Conservation (phyloP, 1,284 basidiomycete species). For the Gymnopus androsaceus region DNA sequence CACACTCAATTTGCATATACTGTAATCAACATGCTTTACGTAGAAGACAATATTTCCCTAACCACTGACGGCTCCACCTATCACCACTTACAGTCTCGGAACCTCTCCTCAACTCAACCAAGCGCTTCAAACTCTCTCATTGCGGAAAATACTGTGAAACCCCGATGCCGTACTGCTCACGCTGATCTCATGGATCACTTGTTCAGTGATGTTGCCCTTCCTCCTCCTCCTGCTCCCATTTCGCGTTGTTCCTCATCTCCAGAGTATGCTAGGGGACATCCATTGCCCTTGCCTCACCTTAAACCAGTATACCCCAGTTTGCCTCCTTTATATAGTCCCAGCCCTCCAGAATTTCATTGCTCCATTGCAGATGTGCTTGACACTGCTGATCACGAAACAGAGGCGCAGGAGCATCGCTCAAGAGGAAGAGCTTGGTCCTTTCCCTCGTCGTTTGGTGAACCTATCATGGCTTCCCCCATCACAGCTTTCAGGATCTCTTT, state of each 20-base stretch:
- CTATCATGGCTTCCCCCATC: slow-evolving; percentile 9
- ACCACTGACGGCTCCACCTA: slow-evolving; percentile 16
- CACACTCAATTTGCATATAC: no score
- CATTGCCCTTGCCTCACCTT: background rate
- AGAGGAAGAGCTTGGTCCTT: background rate
- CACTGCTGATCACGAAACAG: slow-evolving; percentile 3
- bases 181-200: slow-evolving; percentile 25
- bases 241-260: background rate
- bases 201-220: slow-evolving; percentile 9
- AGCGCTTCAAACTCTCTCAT: slow-evolving; percentile 44
- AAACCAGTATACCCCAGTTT: background rate
- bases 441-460: slow-evolving; percentile 3
- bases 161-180: slow-evolving; percentile 33
- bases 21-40: no score
- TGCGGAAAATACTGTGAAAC: slow-evolving; percentile 43
- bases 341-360: slow-evolving; percentile 7
- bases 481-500: slow-evolving; percentile 1
- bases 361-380: slow-evolving; percentile 10
- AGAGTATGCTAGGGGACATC: background rate
- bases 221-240: background rate
- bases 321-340: slow-evolving; percentile 9
- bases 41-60: no score
- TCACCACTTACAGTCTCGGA: slow-evolving; percentile 11
- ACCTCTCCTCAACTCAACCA: slow-evolving; percentile 18
- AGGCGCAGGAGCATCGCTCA: slow-evolving; percentile 7